These are phyloP conservation scores for Podospora bellae-mahoneyi DNA, from an alignment of 495 filamentous ascomycete genomes.

Conservation along the genomic window DNA sequence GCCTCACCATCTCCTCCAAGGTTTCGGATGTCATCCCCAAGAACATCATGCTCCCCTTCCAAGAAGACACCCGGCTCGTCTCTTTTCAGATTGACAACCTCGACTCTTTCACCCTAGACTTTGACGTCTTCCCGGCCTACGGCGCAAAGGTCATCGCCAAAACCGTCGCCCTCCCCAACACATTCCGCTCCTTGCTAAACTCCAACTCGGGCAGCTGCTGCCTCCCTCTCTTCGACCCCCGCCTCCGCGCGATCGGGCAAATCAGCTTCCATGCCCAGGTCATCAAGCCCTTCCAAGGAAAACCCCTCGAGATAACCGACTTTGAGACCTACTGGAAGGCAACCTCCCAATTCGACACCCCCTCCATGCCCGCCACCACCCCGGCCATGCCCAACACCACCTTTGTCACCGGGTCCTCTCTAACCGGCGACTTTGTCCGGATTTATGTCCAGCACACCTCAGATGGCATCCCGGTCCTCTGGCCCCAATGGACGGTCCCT, in stretches of 20 bases:
- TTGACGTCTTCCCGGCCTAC: slow-evolving; percentile 96
- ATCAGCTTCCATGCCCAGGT: slow-evolving; percentile 92
- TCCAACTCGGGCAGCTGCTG: slow-evolving; percentile 78
- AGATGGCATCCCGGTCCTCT: slow-evolving; percentile 82
- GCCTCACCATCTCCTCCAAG: slow-evolving; percentile 94
- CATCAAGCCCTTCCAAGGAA: slow-evolving; percentile 94
- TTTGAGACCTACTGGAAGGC: slow-evolving; percentile 99
- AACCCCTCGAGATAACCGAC: slow-evolving; percentile 90
- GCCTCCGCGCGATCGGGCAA: slow-evolving; percentile 89
- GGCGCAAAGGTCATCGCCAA: slow-evolving; percentile 96
- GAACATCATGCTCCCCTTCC: slow-evolving; percentile 90
- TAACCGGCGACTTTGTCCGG: slow-evolving; percentile 89
- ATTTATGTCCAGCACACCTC: slow-evolving; percentile 87
- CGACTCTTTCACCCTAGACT: slow-evolving; percentile 85
- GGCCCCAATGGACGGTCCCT: slow-evolving; percentile 74
- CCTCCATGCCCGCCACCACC: slow-evolving; percentile 13
- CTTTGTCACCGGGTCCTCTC: slow-evolving; percentile 89
- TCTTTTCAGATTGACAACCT: slow-evolving; percentile 95
- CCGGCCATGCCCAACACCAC: slow-evolving; percentile 56
- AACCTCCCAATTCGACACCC: slow-evolving; percentile 81
- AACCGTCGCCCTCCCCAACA: slow-evolving; percentile 81
- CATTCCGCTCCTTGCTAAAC: slow-evolving; percentile 64
- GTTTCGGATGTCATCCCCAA: slow-evolving; percentile 92
- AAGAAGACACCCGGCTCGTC: slow-evolving; percentile 86
- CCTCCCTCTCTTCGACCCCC: slow-evolving; percentile 86